Conservation (phyloP, 129 eudicot genomes). For the Heracleum sosnowskyi region DNA sequence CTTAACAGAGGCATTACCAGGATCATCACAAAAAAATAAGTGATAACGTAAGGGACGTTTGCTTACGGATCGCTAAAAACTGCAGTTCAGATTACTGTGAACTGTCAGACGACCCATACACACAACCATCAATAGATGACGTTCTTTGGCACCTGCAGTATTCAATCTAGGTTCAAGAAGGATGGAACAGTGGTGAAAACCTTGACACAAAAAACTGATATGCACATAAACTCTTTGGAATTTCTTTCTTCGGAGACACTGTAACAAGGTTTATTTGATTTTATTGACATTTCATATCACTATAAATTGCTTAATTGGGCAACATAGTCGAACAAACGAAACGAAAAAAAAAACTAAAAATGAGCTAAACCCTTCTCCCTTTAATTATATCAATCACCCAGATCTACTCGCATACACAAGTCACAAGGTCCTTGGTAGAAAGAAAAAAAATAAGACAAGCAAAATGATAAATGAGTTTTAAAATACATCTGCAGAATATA, state of each 20-base stretch:
- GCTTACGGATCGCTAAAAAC: conserved; percentile 72
- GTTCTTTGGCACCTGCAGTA: conserved; percentile 93
- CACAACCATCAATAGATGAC: conserved; percentile 78
- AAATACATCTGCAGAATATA: conserved; percentile 8
- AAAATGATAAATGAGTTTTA: conserved; percentile 2
- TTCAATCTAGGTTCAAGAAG: conserved; percentile 86
- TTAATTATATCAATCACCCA: no score
- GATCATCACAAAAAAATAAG: conserved; percentile 46
- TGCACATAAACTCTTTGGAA: neutral
- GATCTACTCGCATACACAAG: neutral
- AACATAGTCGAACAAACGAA: neutral
- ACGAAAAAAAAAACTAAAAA: neutral
- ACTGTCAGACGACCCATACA: conserved; percentile 51
- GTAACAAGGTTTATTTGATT: neutral
- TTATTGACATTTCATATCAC: neutral
- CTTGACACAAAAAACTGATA: conserved; percentile 13
- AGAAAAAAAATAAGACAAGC: neutral
- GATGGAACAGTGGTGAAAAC: conserved; percentile 81
- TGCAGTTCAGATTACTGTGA: conserved; percentile 49
- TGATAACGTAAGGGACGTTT: conserved; percentile 54
- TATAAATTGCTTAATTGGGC: neutral
- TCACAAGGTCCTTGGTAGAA: neutral
- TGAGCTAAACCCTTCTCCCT: neutral
- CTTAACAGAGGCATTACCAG: conserved; percentile 50
- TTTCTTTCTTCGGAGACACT: neutral